These are phyloP conservation scores for Trypanosomatidae sp. DNA, from an alignment of 208 protist species.

Conservation along the genomic window DNA sequence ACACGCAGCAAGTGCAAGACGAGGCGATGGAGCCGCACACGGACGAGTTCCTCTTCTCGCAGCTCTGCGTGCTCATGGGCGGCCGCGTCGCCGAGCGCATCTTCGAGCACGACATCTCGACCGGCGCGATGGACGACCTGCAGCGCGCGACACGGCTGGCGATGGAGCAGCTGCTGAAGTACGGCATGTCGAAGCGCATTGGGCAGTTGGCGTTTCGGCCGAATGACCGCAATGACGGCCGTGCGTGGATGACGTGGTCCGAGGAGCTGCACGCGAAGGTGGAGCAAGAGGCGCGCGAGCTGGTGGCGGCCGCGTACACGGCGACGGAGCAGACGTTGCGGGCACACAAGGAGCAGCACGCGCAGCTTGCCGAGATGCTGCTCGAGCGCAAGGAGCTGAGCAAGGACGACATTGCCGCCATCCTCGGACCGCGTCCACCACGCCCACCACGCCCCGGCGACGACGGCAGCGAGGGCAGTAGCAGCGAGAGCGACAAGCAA, in stretches of 20 bases:
- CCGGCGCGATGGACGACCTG: conserved; percentile 86
- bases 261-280: conserved; percentile 82
- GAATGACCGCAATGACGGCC: conserved; percentile 78
- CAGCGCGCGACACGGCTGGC: conserved; percentile 79
- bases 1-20: conserved; percentile 88
- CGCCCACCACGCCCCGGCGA: no score
- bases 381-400: conserved; percentile 83
- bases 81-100: conserved; percentile 81
- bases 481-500: no score
- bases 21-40: conserved; percentile 84
- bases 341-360: conserved; percentile 55
- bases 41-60: conserved; percentile 76
- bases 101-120: conserved; percentile 80
- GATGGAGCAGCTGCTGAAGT: conserved; percentile 81
- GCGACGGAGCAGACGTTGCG: conserved; percentile 55
- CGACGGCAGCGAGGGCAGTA: no score
- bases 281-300: conserved; percentile 60
- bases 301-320: conserved; percentile 55
- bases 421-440: conserved; percentile 57
- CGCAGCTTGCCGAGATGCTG: conserved; percentile 53
- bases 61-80: conserved; percentile 85
- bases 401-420: conserved; percentile 49
- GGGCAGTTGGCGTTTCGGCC: conserved; percentile 83
- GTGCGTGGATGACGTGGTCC: conserved; percentile 83
- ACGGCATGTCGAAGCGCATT: conserved; percentile 81